A percentile compares a stretch with the other conserved stretches of the same genome.
These are phyloP conservation scores for Aspergillus spinulosporus DNA, from an alignment of 2,329 filamentous ascomycete genomes.

Conservation along the genomic window DNA sequence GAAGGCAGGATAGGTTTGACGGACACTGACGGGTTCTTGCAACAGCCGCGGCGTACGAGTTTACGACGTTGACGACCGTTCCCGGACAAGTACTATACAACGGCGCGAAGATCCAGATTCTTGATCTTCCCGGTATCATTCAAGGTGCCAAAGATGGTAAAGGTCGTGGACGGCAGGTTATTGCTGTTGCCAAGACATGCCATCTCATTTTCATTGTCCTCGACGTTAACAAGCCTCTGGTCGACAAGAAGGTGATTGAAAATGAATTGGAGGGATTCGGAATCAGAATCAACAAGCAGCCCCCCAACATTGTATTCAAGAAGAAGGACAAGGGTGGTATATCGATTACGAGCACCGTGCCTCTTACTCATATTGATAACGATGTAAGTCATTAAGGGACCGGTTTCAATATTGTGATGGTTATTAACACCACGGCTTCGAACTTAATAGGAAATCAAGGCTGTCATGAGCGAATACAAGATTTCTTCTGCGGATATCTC, in stretches of 20 bases:
- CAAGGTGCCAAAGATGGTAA: slow-evolving; percentile 98
- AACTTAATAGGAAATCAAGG: slow-evolving; percentile 75
- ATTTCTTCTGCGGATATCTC: slow-evolving; percentile 97
- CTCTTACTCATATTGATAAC: slow-evolving; percentile 85
- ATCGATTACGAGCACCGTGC: slow-evolving; percentile 91
- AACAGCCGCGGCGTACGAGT: slow-evolving; percentile 87
- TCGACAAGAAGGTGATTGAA: slow-evolving; percentile 95
- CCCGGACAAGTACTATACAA: slow-evolving; percentile 96
- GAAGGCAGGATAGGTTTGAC: slow-evolving; percentile 95
- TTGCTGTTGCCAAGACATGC: slow-evolving; percentile 97
- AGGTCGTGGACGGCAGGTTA: slow-evolving; percentile 95
- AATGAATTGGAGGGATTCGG: slow-evolving; percentile 94
- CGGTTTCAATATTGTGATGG: background rate
- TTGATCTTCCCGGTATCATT: slow-evolving; percentile 97
- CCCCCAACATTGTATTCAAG: slow-evolving; percentile 97
- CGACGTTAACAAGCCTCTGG: slow-evolving; percentile 96
- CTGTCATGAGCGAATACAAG: slow-evolving; percentile 94
- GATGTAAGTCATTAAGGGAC: slow-evolving; percentile 52
- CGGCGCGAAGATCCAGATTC: slow-evolving; percentile 95
- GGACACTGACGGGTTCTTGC: slow-evolving; percentile 31
- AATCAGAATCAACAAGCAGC: slow-evolving; percentile 94
- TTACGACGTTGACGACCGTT: slow-evolving; percentile 96
- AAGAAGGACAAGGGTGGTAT: slow-evolving; percentile 99
- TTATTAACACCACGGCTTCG: slow-evolving; percentile 15
- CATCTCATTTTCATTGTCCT: slow-evolving; percentile 98